Base-by-base conservation (phyloP, 768 basidiomycete genomes). In the Galerina sulciceps region DNA sequence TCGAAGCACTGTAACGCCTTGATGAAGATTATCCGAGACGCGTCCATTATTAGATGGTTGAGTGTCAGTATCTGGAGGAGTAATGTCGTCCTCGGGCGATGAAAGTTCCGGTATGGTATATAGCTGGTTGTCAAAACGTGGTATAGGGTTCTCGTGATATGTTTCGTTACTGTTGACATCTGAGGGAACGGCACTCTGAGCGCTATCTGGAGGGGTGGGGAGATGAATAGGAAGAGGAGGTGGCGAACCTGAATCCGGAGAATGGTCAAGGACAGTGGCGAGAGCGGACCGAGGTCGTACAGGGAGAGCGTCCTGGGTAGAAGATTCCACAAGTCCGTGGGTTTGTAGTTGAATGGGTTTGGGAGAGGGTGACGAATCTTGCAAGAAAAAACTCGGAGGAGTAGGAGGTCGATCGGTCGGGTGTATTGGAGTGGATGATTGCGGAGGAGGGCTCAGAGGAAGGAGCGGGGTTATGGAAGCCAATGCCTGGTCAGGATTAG, bases 331-430 rank as follows among this genome's bases (percentile, higher is more conserved):
- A 47, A 59, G 55, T 4, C 50, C 61, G 14, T 64, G 58, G n/a
- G 61, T 57, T 49, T 66, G 65, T n/a, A 72, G 59, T 40, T 72
- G 70, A 13, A 68, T 63, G n/a, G 71, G 69, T 53, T 69, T 66
- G 8, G 77, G 72, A 38, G 75, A 69, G 11, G 66, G 67, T 23
- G 69, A 65, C 36, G 64, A 47, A 18, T 69, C 74, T 40, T 76
- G 70, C 6, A 77, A 69, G 58, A 77, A 79, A 64, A 75, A 72
- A 54, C 76, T 78, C 14, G 77, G 77, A 13, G 77, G 77, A 1
- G 77, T 71, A 31, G 74, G 65, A 15, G 77, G 77, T 44, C 62
- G 69, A 20, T 66, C 70, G 50, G 50, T 61, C 40, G 61, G 62
- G 48, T 71, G 62, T 57, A 63, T 41, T 34, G 66, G 62, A 6